Percentiles rank a stretch among this genome's conserved stretches.
phyloP scores from a whole-genome alignment of 140 eudicot genomes.

The Anethum foeniculum region DNA sequence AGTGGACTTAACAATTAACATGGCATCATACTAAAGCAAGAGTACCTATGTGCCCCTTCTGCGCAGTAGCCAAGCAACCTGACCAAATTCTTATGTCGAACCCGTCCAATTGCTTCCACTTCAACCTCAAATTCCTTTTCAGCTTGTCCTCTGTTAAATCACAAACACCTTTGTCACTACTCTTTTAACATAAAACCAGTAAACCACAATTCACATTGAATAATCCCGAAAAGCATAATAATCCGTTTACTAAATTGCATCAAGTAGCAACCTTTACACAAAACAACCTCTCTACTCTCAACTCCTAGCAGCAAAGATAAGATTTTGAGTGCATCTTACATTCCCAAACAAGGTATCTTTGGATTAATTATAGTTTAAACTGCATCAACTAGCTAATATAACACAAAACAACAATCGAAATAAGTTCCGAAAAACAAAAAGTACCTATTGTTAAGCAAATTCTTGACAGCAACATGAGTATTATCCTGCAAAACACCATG shows the following conservation, averaged over 20 bases:
- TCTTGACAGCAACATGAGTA: constrained; percentile 52
- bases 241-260: background rate
- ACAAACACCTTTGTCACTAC: background rate
- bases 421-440: background rate
- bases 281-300: background rate
- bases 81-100: constrained; percentile 53
- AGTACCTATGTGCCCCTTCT: constrained; percentile 69
- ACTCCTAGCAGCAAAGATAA: background rate
- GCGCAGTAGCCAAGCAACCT: constrained; percentile 68
- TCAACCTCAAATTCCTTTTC: constrained; percentile 71
- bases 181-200: background rate
- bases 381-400: background rate
- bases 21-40: background rate
- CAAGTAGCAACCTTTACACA: background rate
- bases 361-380: background rate
- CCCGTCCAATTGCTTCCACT: constrained; percentile 73
- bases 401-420: background rate
- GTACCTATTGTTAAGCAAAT: constrained; percentile 51
- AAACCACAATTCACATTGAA: background rate
- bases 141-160: constrained; percentile 54
- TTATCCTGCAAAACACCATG: constrained; percentile 40
- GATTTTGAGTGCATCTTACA: background rate
- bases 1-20: background rate
- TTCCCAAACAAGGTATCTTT: background rate
- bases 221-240: background rate